These are phyloP conservation scores for Diaporthe sp. DNA, from an alignment of 2,329 filamentous ascomycete species.

Conservation along the genomic window DNA sequence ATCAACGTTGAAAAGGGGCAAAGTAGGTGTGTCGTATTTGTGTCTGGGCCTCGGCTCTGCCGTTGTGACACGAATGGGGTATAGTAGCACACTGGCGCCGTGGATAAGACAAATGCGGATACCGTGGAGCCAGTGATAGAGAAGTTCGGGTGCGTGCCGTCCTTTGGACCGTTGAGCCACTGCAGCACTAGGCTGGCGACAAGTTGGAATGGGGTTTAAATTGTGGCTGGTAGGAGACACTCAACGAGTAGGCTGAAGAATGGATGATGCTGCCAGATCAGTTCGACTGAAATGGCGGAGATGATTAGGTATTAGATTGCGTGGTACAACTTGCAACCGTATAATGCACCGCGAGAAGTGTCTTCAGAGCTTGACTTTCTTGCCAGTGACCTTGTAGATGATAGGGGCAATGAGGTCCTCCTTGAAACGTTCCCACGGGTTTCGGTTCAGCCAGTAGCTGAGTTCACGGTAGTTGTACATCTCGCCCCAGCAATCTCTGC, in stretches of 20 bases:
- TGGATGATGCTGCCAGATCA: background rate
- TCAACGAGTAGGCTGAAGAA: background rate
- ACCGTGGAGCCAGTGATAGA: conserved; percentile 18
- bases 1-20: background rate
- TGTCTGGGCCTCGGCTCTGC: background rate
- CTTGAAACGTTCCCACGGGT: conserved; percentile 81
- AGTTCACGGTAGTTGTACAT: conserved; percentile 96
- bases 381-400: conserved; percentile 73
- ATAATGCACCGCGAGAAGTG: background rate
- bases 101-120: conserved; percentile 7
- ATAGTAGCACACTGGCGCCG: conserved; percentile 24
- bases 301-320: conserved; percentile 21
- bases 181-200: background rate
- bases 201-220: background rate
- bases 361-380: conserved; percentile 65
- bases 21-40: background rate
- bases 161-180: conserved; percentile 2
- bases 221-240: background rate
- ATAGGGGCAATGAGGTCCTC: conserved; percentile 70
- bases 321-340: background rate
- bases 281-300: background rate
- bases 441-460: conserved; percentile 89
- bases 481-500: conserved; percentile 96
- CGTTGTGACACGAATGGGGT: background rate
- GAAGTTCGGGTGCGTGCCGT: conserved; percentile 9